Base-by-base conservation (phyloP, 1,139 yeast species). In the Arxiozyma heterogenica region DNA sequence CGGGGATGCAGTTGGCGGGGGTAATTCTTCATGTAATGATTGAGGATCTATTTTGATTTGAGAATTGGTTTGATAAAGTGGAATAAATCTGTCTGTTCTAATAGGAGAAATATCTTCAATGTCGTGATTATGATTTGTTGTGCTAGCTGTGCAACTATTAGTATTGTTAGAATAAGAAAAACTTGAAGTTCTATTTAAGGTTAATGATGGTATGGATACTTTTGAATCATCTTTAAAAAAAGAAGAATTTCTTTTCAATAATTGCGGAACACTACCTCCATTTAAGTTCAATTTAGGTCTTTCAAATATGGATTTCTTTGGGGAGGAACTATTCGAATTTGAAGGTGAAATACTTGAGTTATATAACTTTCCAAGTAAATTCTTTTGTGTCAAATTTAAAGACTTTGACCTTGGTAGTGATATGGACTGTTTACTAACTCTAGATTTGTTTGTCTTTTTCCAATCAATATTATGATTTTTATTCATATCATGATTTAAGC, bases 61-160 rank as follows among this genome's bases (percentile, higher is more conserved):
- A 0, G 79, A 71, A n/a, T 77, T 71, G 58, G 73, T 76, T 50
- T 60, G 64, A 47, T 82, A 65, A 30, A 79, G 71, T 3, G 86
- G 85, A 50, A 81, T 79, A 60, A 77, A 79, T 54, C 83, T 67
- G 59, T 79, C 83, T 0, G 75, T 66, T 61, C 25, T 55, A 49
- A 42, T 41, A 12, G 45, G 45, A 5, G 15, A 56, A 50, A 25
- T 51, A 47, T 53, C 54, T 23, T 45, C 51, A 7, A 38, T 45
- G 17, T 53, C 56, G 21, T 42, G 41, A 20, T 43, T 47, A 21
- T 20, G 17, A 17, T 25, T 30, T 8, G 45, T 42, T 11, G 17
- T 22, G 15, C 12, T 41, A 15, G 23, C 34, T 17, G 7, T 11
- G 18, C 27, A 25, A 39, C 49, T 52, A 42, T 44, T 53, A 20